Conservation (phyloP, 805 yeast genomes). For the Hanseniaspora guilliermondii region DNA sequence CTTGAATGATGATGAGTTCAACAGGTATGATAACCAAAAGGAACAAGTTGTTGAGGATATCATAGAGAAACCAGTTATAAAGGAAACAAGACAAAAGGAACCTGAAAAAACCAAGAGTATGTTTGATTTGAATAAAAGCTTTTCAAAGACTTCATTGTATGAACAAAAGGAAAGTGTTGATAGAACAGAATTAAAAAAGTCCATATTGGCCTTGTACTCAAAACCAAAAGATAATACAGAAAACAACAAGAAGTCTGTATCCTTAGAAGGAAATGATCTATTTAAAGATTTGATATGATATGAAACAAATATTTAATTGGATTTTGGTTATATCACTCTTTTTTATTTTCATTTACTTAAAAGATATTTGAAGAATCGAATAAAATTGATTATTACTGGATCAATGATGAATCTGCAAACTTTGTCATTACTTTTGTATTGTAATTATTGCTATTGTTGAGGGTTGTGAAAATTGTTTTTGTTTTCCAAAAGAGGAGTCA, state of each 20-base stretch:
- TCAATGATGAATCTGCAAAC: too few species aligned
- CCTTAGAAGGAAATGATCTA: constrained; percentile 45
- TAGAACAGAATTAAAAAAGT: constrained; percentile 81
- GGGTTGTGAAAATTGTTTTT: too few species aligned
- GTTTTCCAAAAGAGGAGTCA: too few species aligned
- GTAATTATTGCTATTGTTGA: too few species aligned
- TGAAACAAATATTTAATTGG: too few species aligned
- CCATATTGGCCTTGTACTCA: constrained; percentile 78
- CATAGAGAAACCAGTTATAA: constrained; percentile 14
- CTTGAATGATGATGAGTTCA: constrained; percentile 26
- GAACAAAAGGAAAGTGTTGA: constrained; percentile 15
- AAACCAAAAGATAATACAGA: constrained; percentile 30
- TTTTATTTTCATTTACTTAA: too few species aligned
- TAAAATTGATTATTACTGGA: too few species aligned
- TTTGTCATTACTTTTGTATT: too few species aligned
- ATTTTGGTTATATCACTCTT: too few species aligned
- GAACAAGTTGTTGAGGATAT: constrained; percentile 8
- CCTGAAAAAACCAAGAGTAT: background rate
- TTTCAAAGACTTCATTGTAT: background rate
- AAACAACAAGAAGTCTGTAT: constrained; percentile 15
- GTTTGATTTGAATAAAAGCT: constrained; percentile 3
- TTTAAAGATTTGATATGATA: constrained; percentile 48
- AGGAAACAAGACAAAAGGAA: background rate
- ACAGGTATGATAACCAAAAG: constrained; percentile 16
- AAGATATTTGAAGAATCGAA: too few species aligned